phyloP scores from a whole-genome alignment of 306 rosid genomes.

The Albizia julibrissin region DNA sequence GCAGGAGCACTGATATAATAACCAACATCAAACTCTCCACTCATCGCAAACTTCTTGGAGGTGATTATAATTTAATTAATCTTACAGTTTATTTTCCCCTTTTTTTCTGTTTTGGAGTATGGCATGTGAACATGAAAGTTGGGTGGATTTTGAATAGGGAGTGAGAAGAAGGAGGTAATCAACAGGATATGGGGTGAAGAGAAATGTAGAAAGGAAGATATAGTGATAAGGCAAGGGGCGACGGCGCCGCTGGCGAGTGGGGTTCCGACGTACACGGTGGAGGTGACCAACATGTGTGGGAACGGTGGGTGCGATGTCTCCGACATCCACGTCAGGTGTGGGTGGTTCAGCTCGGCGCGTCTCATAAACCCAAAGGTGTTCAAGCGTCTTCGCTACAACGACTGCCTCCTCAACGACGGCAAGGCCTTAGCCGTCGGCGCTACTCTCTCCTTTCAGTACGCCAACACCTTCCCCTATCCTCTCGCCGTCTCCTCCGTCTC shows the following conservation, averaged over 20 bases:
- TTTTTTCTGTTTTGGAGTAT: background rate
- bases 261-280: constrained; percentile 80
- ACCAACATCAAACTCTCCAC: constrained; percentile 12
- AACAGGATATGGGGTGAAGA: constrained; percentile 71
- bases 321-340: constrained; percentile 68
- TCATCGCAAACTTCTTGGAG: constrained; percentile 71
- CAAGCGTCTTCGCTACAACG: constrained; percentile 75
- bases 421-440: constrained; percentile 61
- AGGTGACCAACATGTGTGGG: constrained; percentile 69
- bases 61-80: background rate
- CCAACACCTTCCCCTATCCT: constrained; percentile 71
- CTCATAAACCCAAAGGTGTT: constrained; percentile 80
- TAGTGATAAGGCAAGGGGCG: constrained; percentile 76
- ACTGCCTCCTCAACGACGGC: constrained; percentile 87
- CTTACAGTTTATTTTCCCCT: background rate
- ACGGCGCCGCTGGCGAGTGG: constrained; percentile 80
- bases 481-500: constrained; percentile 65
- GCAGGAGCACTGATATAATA: background rate
- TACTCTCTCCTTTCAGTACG: constrained; percentile 68
- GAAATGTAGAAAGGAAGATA: constrained; percentile 64
- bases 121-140: background rate
- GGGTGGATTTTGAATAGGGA: background rate
- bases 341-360: constrained; percentile 92
- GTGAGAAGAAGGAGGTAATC: constrained; percentile 45
- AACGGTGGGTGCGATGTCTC: constrained; percentile 70